Evolutionary conservation across 805 yeast species (phyloP), one percentile per base, ranked within the genome.

Genomic region (Yamadazyma paraphyllophila): DNA sequence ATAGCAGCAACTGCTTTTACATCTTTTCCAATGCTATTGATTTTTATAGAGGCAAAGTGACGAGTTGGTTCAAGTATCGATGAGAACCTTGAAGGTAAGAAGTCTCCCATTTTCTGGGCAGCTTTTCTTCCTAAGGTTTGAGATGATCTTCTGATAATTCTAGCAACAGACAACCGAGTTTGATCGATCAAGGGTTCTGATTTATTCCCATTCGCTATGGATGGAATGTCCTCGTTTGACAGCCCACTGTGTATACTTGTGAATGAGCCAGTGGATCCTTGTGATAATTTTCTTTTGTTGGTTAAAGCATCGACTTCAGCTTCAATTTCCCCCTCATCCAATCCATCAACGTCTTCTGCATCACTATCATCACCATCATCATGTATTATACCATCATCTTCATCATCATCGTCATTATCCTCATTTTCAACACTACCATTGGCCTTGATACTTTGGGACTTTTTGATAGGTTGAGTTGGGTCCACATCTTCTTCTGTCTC

Each of bases 71-170:
- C 97, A 55, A 91, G 69, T 47, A 91, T 83, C 2, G 96, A 87
- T 9, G 88, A 80, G 33, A 91, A 82, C 44, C 86, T 81, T 10
- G 82, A 73, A 1, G 97, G 97, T 16, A 91, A 72, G 50, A 84
- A 85, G n/a, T 88, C 88, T 0, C 96, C 96, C 78, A 90, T 83
- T 43, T 82, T 85, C 56, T 85, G 95, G 0, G 96, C 96, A 1
- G 94, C 94, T 51, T 80, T 81, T 40, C 91, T 69, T 0, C 92
- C 91, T 45, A 86, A 68, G 3, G 78, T 80, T 55, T 87, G 95
- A 0, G 94, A 86, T 2, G 92, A 85, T 49, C 88, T 72, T 54
- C 95, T 69, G 20, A 87, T 80, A 69, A 87, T 74, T 46, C 95
- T 65, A 0, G 88, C 94, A 10, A 87, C 86, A 0, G 89, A 80